Base-by-base conservation (phyloP, 345 rosid species). In the Heritiera fomes region DNA sequence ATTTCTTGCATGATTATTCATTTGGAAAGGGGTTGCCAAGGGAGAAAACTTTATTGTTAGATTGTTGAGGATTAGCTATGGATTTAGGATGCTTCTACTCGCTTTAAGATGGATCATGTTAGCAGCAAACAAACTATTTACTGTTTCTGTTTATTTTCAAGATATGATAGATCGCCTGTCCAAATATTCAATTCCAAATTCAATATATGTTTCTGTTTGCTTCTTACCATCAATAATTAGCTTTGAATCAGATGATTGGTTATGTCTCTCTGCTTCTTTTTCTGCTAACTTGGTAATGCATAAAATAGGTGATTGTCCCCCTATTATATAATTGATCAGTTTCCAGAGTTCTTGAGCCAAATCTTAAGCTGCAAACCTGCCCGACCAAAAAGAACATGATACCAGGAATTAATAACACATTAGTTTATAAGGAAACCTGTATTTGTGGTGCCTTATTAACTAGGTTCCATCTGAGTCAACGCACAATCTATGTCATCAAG, bases 61-160 rank as follows among this genome's bases (percentile, higher is more conserved):
- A 58, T 23, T 49, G 74, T 70, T 71, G 14, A 8, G 41, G 60
- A 3, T 71, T 71, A 17, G 40, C 13, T 71, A 15, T 71, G 28
- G n/a, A 32, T 50, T 30, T 50, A 8, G 75, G 75, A 40, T 71
- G 60, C 43, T 71, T 71, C 6, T 60, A 71, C 45, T 34, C 45
- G 15, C 43, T 0, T 71, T 71, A 52, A 30, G 58, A 47, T 28
- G 58, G 34, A 8, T 47, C 73, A 23, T 47, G 60, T 30, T 71
- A n/a, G 23, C 12, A 8, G 73, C 34, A n/a, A 67, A n/a, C 17
- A 68, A 20, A 45, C 53, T 68, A 10, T 0, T 53, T 15, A 1
- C 7, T 53, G n/a, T 7, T 53, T 53, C 58, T 53, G n/a, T n/a
- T 15, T 53, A 15, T 13, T 3, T 69, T 6, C 4, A 46, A 69